phyloP scores from a whole-genome alignment of 257 asterid species.

The Ilex aquifolium region DNA sequence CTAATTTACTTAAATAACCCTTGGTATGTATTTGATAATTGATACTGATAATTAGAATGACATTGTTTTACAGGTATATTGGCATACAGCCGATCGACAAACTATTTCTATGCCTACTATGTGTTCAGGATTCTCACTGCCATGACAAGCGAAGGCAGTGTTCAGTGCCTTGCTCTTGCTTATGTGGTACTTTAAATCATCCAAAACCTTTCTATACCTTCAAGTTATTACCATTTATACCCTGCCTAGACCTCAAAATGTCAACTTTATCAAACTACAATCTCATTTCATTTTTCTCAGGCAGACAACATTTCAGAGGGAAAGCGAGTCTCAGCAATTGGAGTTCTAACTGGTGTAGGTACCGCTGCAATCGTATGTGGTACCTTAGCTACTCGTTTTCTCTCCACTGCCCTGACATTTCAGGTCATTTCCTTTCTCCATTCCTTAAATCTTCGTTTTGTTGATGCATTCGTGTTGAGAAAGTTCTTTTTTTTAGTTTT shows the following conservation, averaged over 20 bases:
- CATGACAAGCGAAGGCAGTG: slow-evolving; percentile 46
- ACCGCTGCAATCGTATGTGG: slow-evolving; percentile 45
- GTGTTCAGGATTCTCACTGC: slow-evolving; percentile 40
- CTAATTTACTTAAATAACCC: no score
- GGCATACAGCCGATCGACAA: slow-evolving; percentile 37
- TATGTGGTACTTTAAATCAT: slow-evolving; percentile 31
- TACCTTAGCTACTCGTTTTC: slow-evolving; percentile 45
- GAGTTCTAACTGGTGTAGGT: slow-evolving; percentile 39
- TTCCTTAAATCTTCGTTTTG: no score
- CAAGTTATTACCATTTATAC: no score
- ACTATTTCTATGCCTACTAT: slow-evolving; percentile 46
- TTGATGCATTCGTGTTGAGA: no score
- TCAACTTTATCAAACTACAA: no score
- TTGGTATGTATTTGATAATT: no score
- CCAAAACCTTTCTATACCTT: no score
- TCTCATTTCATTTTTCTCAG: slow-evolving; percentile 15
- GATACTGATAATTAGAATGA: neutral
- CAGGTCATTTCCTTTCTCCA: slow-evolving; percentile 20
- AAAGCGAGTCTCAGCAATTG: slow-evolving; percentile 51
- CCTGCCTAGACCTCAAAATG: no score
- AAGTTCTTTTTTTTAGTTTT: no score
- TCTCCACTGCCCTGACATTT: slow-evolving; percentile 38
- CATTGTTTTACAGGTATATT: slow-evolving; percentile 33
- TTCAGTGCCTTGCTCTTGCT: slow-evolving; percentile 40
- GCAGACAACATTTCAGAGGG: slow-evolving; percentile 48